phyloP scores from a whole-genome alignment of 495 filamentous ascomycete species.

The Penicillium psychrofluorescens region DNA sequence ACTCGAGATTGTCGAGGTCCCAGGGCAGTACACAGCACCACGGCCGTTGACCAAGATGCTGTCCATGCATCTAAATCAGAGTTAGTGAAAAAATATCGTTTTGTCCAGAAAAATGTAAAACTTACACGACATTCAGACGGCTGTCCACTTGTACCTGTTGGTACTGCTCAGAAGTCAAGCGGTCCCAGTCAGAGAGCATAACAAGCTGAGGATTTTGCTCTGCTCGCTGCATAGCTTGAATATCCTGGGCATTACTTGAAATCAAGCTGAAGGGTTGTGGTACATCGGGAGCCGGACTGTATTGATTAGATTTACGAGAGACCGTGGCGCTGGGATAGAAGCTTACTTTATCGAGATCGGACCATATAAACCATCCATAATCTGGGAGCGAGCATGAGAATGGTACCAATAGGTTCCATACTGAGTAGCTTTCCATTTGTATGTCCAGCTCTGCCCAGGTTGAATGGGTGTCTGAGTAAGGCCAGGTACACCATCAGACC shows the following conservation, averaged over 20 bases:
- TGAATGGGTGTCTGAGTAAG: constrained; percentile 38
- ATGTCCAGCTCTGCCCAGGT: constrained; percentile 37
- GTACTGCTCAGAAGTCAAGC: constrained; percentile 39
- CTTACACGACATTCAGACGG: constrained; percentile 31
- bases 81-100: neutral
- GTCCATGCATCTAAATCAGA: constrained; percentile 30
- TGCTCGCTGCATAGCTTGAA: constrained; percentile 39
- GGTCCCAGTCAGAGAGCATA: constrained; percentile 46
- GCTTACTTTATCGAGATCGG: constrained; percentile 35
- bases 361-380: constrained; percentile 46
- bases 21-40: constrained; percentile 42
- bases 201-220: constrained; percentile 38
- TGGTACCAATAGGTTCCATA: constrained; percentile 37
- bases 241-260: constrained; percentile 24
- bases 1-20: constrained; percentile 24
- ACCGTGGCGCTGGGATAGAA: neutral
- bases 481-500: constrained; percentile 45
- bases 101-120: neutral
- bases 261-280: constrained; percentile 41
- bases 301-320: neutral
- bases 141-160: constrained; percentile 28
- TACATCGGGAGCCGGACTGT: constrained; percentile 24
- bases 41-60: constrained; percentile 47
- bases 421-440: constrained; percentile 31
- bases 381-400: constrained; percentile 36